Evolutionary conservation across 1,139 yeast genomes (phyloP).

Genomic region (Petasospora fabianii): DNA sequence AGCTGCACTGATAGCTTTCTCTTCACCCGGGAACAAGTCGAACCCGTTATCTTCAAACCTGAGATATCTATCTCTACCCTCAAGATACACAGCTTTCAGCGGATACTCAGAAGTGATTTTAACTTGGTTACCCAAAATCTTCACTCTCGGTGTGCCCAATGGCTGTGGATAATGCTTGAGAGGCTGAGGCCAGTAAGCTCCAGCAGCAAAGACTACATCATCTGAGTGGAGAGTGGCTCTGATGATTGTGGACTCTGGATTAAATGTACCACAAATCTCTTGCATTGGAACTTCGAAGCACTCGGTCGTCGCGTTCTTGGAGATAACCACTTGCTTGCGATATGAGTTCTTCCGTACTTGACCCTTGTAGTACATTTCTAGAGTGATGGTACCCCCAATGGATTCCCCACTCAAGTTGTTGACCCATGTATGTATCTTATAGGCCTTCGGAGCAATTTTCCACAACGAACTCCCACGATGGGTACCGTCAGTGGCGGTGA

Average conservation of each 20-base stretch:
- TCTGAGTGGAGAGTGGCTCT: constrained; percentile 4
- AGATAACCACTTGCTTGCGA: neutral
- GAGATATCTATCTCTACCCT: constrained; percentile 7
- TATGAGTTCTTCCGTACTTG: neutral
- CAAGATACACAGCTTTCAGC: constrained; percentile 14
- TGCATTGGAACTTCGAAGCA: constrained; percentile 3
- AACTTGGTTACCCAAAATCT: constrained; percentile 2
- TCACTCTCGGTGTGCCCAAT: too few relatives aligned
- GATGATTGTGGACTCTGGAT: constrained; percentile 1
- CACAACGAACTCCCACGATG: constrained; percentile 3
- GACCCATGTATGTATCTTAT: constrained; percentile 9
- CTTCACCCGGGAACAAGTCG: constrained; percentile 18
- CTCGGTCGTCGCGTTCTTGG: constrained; percentile 11
- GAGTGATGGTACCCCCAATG: constrained; percentile 1
- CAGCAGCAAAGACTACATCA: constrained; percentile 30
- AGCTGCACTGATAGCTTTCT: neutral
- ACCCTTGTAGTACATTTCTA: constrained; percentile 4
- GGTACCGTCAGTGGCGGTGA: constrained; percentile 6
- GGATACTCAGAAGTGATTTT: constrained; percentile 4
- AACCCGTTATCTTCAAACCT: constrained; percentile 18
- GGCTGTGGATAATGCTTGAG: constrained; percentile 40
- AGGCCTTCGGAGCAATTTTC: constrained; percentile 8
- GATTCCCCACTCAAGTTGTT: constrained; percentile 8
- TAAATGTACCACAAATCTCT: neutral
- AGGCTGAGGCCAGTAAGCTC: constrained; percentile 56